Evolutionary conservation across 2,329 filamentous ascomycete species (phyloP), one percentile per base, ranked within the genome.

Genomic region (Sporothrix globosa): DNA sequence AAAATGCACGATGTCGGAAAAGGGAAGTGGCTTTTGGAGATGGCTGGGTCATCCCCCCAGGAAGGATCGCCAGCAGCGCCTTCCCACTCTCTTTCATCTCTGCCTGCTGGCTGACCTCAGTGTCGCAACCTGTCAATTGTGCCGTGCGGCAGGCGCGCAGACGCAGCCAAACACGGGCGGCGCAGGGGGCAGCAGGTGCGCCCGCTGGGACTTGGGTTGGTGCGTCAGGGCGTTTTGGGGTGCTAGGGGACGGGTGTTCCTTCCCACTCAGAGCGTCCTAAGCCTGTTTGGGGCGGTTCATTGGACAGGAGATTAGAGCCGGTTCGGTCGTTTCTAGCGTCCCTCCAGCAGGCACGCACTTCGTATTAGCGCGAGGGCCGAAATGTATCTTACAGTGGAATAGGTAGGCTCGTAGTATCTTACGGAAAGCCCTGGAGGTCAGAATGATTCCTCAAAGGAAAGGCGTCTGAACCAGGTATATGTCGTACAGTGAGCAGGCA

Each of bases 101-200:
- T 63, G 9, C 5, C 11, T 44, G 10, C 6, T 41, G 50, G 44
- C 44, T 50, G 61, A 50, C 7, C 24, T 50, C 24, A 34, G 44
- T 65, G 24, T 44, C 39, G 21, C 41, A 46, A 19, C 24, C 24
- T 27, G 21, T 21, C 13, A 27, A 44, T 44, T 54, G 24, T 30
- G 53, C 24, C 19, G 30, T 50, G 61, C 34, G 17, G 61, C 61
- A 65, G 58, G 34, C 60, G 41, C 27, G 61, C 41, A 44, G 41
- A 46, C 21, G 53, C 53, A 58, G 53, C n/a, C 56, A 60, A 61
- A 44, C 56, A 61, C 39, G 21, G 60, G 60, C 63, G 44, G 46
- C 63, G 63, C 63, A 66, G 60, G 63, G 61, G 46, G 63, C 9
- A 41, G 63, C 63, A 54, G 65, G 48, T 54, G 65, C 50, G 65